A percentile compares a stretch with the other conserved stretches of the same genome.
phyloP scores from a whole-genome alignment of 225 moss, liverwort and hornwort genomes.

The Climacium dendroides region DNA sequence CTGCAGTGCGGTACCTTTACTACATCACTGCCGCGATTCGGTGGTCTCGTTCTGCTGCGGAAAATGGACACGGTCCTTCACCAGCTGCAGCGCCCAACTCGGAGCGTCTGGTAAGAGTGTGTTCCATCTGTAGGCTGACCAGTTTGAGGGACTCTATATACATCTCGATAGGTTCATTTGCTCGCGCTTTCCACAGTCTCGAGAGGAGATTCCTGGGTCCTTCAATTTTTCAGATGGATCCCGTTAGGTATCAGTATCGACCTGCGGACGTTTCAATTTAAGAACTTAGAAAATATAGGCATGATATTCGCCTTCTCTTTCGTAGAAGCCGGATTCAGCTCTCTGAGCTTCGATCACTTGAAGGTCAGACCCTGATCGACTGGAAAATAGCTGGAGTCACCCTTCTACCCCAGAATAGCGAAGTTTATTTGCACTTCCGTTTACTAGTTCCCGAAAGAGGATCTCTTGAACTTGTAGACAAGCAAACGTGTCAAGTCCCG shows the following conservation, averaged over 20 bases:
- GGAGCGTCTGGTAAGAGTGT: background rate
- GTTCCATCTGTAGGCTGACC: background rate
- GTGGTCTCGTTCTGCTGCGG: constrained; percentile 53
- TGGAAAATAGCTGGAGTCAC: background rate
- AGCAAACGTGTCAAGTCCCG: background rate
- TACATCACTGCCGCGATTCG: constrained; percentile 58
- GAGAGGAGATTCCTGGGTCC: background rate
- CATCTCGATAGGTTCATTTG: background rate
- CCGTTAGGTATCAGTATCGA: too few species aligned
- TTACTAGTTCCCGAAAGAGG: too few species aligned
- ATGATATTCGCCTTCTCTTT: background rate
- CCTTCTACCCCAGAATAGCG: too few species aligned
- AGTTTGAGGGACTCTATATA: too few species aligned
- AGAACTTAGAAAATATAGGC: background rate
- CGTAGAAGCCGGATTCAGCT: background rate
- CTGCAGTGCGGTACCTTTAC: constrained; percentile 85
- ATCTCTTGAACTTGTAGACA: too few species aligned
- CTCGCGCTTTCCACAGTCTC: background rate
- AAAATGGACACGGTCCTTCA: constrained; percentile 49
- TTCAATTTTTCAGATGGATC: background rate
- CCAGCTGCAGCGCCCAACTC: background rate
- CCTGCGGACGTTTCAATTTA: background rate
- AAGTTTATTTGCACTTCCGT: background rate
- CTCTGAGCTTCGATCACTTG: background rate
- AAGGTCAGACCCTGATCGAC: background rate